A percentile compares a stretch with the other conserved stretches of the same genome.
These are phyloP conservation scores for Acidiella bohemica DNA, from an alignment of 495 filamentous ascomycete genomes.

Conservation along the genomic window DNA sequence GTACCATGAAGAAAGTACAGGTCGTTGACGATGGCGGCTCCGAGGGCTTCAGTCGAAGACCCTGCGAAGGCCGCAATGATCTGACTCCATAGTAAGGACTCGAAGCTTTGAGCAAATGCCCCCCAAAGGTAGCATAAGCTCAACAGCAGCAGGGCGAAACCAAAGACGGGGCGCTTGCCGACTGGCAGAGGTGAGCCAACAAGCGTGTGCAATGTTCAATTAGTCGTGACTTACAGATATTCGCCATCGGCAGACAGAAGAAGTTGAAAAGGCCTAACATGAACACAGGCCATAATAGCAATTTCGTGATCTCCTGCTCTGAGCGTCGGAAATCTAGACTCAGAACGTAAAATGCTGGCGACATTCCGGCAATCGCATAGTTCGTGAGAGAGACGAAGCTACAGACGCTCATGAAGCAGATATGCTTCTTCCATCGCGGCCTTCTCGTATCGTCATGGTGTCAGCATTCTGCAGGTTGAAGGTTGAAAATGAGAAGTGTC, in stretches of 20 bases:
- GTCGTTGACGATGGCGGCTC: slow-evolving; percentile 27
- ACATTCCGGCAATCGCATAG: slow-evolving; percentile 26
- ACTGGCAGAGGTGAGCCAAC: slow-evolving; percentile 21
- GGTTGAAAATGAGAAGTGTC: background rate
- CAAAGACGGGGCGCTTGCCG: slow-evolving; percentile 27
- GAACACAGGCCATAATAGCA: slow-evolving; percentile 26
- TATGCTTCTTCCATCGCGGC: slow-evolving; percentile 28
- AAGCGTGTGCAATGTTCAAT: too few species aligned
- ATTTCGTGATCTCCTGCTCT: slow-evolving; percentile 19
- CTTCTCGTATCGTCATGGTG: slow-evolving; percentile 23
- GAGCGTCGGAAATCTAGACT: slow-evolving; percentile 24
- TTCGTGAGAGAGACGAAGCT: slow-evolving; percentile 27
- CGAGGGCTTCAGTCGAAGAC: slow-evolving; percentile 24
- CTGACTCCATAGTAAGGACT: slow-evolving; percentile 24
- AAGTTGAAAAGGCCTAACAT: slow-evolving; percentile 28
- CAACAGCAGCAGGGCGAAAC: slow-evolving; percentile 23
- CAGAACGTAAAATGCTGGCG: slow-evolving; percentile 25
- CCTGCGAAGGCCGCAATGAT: slow-evolving; percentile 28
- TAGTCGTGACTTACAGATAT: too few species aligned
- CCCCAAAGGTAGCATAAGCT: slow-evolving; percentile 26
- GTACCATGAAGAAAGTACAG: slow-evolving; percentile 22
- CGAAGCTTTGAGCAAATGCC: slow-evolving; percentile 20
- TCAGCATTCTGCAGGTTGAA: slow-evolving; percentile 8
- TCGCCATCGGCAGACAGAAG: slow-evolving; percentile 28
- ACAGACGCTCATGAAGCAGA: slow-evolving; percentile 23